These are phyloP conservation scores for Silybum marianum DNA, from an alignment of 129 eudicot genomes.

Conservation along the genomic window DNA sequence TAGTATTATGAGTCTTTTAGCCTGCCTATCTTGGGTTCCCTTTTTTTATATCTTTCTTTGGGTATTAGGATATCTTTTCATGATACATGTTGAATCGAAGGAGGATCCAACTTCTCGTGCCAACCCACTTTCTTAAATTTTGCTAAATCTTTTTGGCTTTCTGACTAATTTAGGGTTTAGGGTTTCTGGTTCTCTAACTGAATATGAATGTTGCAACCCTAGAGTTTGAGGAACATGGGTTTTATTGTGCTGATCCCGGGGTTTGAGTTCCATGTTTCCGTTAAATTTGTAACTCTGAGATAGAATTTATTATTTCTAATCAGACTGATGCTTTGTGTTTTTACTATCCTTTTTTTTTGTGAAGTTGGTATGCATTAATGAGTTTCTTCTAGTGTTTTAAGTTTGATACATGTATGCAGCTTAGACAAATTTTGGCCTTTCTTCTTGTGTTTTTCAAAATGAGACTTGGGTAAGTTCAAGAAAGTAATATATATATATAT, in stretches of 20 bases:
- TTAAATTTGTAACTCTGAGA: constrained; percentile 25
- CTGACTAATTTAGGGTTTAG: background rate
- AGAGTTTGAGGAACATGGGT: background rate
- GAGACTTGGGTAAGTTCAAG: background rate
- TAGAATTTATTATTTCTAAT: background rate
- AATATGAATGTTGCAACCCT: background rate
- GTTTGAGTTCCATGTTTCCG: background rate
- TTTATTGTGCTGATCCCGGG: background rate
- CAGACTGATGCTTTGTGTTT: constrained; percentile 8
- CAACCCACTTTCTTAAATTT: constrained; percentile 58
- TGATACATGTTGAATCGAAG: constrained; percentile 71
- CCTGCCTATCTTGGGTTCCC: constrained; percentile 84
- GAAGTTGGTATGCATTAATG: constrained; percentile 14
- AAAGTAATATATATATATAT: background rate
- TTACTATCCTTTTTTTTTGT: constrained; percentile 2
- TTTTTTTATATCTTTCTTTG: constrained; percentile 72
- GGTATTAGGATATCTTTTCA: constrained; percentile 78
- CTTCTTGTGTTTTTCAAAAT: background rate
- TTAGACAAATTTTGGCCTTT: background rate
- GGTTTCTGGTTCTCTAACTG: background rate
- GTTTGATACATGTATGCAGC: background rate
- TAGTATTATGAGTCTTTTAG: constrained; percentile 80
- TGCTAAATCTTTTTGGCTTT: background rate
- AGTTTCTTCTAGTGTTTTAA: background rate
- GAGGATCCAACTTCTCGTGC: constrained; percentile 90